Evolutionary conservation across 306 rosid genomes (phyloP), one percentile per base, ranked within the genome.

Genomic region (Quercus agrifolia): DNA sequence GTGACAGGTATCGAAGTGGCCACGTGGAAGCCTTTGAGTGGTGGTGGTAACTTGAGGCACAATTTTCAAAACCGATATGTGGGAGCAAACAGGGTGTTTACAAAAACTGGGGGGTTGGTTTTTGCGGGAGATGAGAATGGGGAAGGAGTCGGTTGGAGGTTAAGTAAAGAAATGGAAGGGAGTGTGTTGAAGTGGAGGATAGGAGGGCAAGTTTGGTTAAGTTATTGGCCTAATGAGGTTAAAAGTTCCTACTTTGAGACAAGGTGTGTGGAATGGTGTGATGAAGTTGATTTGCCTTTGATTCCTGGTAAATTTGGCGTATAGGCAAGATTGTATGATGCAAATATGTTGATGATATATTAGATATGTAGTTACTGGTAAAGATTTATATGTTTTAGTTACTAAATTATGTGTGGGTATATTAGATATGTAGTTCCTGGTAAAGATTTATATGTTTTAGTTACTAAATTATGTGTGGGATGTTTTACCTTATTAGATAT

Each of bases 261-360:
- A 0, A 88, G 99, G 84, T 85, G 70, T 55, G 87, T 92, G 18
- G 93, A 94, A 74, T 91, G 97, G 99, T 94, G 97, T 28, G 97
- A 94, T 73, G 99, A 94, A 87, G 99, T 94, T 82, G 99, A 94
- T 83, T 83, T 94, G 91, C 99, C 99, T 77, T 82, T 94, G 15
- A 86, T 94, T 77, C 89, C 71, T 44, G 74, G 46, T n/a, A 89
- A 92, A 77, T 28, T 56, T 21, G 76, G 18, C 54, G 28, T 12
- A 1, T 80, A 73, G 80, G 18, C 41, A 23, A 49, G 4, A 23
- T 4, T 38, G 18, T 44, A 56, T 55, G 15, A 52, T 56, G 41
- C 49, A 30, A 44, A 62, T 15, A 64, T 21, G 13, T 12, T 62
- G 52, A 55, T 72, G 55, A 71, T 38, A 27, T 6, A 4, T 19